Evolutionary conservation across 257 asterid species (phyloP).

Genomic region (Solanum phureja): DNA sequence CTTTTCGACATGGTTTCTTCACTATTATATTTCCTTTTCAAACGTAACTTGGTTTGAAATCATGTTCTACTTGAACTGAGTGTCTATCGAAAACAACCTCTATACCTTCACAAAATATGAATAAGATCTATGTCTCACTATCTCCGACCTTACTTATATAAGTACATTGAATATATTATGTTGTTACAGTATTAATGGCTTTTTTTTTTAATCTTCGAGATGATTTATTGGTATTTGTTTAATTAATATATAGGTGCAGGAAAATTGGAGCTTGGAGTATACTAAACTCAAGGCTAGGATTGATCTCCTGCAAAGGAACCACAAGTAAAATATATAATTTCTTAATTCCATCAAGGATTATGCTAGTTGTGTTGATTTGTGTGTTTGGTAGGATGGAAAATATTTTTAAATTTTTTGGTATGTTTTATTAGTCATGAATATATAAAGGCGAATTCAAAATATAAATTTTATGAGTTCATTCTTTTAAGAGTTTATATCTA

Average conservation of each 20-base stretch:
- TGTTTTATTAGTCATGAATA: not conserved
- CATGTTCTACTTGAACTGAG: not conserved
- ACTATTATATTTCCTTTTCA: not conserved
- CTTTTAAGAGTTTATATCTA: too few species aligned
- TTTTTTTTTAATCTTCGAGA: not conserved
- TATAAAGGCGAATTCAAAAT: not conserved
- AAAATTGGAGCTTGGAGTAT: not conserved
- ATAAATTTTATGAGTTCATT: not conserved
- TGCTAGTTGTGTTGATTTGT: not conserved
- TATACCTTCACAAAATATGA: not conserved
- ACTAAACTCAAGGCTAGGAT: slow-evolving; percentile 25
- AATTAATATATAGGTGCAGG: not conserved
- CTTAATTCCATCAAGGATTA: not conserved
- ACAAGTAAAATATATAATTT: not conserved
- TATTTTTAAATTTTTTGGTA: not conserved
- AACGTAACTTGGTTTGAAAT: not conserved
- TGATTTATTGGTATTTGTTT: not conserved
- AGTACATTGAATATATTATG: not conserved
- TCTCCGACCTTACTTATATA: fast-evolving
- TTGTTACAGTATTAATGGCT: not conserved
- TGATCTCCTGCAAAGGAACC: slow-evolving; percentile 31
- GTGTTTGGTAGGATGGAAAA: not conserved
- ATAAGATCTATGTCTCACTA: not conserved
- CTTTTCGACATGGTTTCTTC: not conserved
- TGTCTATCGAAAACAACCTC: fast-evolving